A percentile compares a stretch with the other conserved stretches of the same genome.
phyloP scores from a whole-genome alignment of 352 stramenopile genomes.

The Pythium brassicae region DNA sequence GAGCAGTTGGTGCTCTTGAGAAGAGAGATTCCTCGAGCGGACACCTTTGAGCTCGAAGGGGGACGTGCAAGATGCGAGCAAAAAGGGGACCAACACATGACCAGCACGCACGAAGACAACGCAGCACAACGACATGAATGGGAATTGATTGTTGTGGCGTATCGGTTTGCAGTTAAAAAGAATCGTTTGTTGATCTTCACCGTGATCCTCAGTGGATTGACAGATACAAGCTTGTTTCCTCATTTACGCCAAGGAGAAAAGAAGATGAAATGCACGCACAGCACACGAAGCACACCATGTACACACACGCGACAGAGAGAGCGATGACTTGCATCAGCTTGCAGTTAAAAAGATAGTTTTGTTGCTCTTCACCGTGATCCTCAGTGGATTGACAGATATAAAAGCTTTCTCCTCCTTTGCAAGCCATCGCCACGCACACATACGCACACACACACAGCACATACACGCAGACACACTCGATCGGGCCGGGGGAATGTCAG shows the following conservation, averaged over 20 bases:
- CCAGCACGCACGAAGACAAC: neutral
- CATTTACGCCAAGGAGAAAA: slow-evolving; percentile 34
- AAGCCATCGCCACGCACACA: slow-evolving; percentile 7
- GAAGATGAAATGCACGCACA: slow-evolving; percentile 6
- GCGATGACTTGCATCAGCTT: slow-evolving; percentile 52
- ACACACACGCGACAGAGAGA: neutral
- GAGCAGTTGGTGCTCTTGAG: slow-evolving; percentile 2
- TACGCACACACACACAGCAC: slow-evolving; percentile 9
- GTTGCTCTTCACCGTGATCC: slow-evolving; percentile 68
- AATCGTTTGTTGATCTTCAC: slow-evolving; percentile 72
- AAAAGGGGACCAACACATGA: neutral
- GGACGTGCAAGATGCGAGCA: too few relatives aligned
- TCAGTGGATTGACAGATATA: slow-evolving; percentile 78
- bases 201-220: slow-evolving; percentile 81
- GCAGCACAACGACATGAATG: neutral
- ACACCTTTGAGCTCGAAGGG: neutral
- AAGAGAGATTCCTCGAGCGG: slow-evolving; percentile 4
- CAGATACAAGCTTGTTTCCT: slow-evolving; percentile 63
- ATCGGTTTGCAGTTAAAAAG: slow-evolving; percentile 76
- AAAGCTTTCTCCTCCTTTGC: slow-evolving; percentile 70
- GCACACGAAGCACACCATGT: neutral
- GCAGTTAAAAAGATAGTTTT: slow-evolving; percentile 87
- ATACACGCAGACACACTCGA: slow-evolving; percentile 9
- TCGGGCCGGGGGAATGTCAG: slow-evolving; percentile 57
- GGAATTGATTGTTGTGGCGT: slow-evolving; percentile 7